Base-by-base conservation (phyloP, 2,329 filamentous ascomycete genomes). In the Penicillium sclerotiorum region DNA sequence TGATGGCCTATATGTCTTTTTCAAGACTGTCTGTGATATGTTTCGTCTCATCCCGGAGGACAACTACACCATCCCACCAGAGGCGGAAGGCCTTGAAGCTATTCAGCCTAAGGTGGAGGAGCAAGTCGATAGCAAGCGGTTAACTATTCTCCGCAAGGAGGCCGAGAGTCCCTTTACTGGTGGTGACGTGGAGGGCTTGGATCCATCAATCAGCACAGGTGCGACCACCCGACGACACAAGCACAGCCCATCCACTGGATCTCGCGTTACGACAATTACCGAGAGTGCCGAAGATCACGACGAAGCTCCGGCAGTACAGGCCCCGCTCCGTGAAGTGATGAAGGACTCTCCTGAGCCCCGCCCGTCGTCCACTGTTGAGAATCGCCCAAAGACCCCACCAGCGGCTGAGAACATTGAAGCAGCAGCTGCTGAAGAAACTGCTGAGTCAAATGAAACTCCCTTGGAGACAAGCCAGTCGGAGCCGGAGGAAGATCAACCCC, bases 11-110 rank as follows among this genome's bases (percentile, higher is more conserved):
- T 99, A 99, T 69, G 84, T 95, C 50, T 87, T 99, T 65, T 99
- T 97, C 80, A 97, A 96, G 79, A 94, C 88, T 0, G 92, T 97
- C 18, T 97, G 93, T 71, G 94, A 99, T 69, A 81, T 87, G 61
- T 96, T 96, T 71, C 87, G 88, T 59, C 79, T 97, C 52, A 85
- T 99, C 23, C 91, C 91, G 1, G 86, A 90, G 43, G 94, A 97
- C 73, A 96, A 95, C 68, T 96, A 97, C 75, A 97, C 95, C 52
- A 85, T 99, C 37, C 93, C 94, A 1, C 84, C 89, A 2, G 93
- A 97, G 71, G 93, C 94, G 3, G 93, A 97, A 71, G 93, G 92
- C 1, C 74, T 90, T 2, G 89, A 93, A 56, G 73, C 75, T 12
- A 52, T 62, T 20, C 58, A 59, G 40, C 57, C 61, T 13, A 47